These are phyloP conservation scores for Penicillium sp. DNA, from an alignment of 2,329 filamentous ascomycete genomes.

Conservation along the genomic window DNA sequence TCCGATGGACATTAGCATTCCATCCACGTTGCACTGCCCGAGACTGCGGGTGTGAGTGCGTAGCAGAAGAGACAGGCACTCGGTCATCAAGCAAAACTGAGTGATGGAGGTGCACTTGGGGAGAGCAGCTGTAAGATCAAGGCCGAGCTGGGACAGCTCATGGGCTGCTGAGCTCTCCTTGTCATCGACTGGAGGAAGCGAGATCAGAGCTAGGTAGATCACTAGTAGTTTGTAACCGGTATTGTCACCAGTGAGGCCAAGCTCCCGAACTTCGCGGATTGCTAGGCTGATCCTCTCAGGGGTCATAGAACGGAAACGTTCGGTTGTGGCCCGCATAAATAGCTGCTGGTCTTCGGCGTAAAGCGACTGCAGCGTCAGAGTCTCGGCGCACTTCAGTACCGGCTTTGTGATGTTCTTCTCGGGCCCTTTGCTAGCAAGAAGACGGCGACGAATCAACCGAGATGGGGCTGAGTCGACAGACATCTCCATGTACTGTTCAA, in stretches of 20 bases:
- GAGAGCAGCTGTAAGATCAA: constrained; percentile 32
- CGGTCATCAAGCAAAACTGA: constrained; percentile 40
- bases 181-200: constrained; percentile 35
- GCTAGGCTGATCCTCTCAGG: constrained; percentile 29
- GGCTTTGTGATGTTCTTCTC: constrained; percentile 29
- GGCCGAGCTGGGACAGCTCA: constrained; percentile 39
- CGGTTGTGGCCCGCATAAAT: constrained; percentile 36
- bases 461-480: constrained; percentile 31
- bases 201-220: constrained; percentile 35
- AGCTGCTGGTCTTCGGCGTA: constrained; percentile 39
- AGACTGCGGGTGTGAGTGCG: constrained; percentile 42
- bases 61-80: constrained; percentile 41
- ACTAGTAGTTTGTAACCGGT: constrained; percentile 36
- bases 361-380: constrained; percentile 36
- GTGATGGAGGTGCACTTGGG: constrained; percentile 33
- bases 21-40: constrained; percentile 48
- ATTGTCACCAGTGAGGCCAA: constrained; percentile 30
- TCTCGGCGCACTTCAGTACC: constrained; percentile 34
- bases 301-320: constrained; percentile 35
- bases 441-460: constrained; percentile 33
- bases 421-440: constrained; percentile 31
- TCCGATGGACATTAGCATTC: constrained; percentile 39
- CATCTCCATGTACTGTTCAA: constrained; percentile 36
- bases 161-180: constrained; percentile 37
- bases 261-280: constrained; percentile 31